Conservation (phyloP, 495 filamentous ascomycete genomes). For the Eremomyces bilateralis region DNA sequence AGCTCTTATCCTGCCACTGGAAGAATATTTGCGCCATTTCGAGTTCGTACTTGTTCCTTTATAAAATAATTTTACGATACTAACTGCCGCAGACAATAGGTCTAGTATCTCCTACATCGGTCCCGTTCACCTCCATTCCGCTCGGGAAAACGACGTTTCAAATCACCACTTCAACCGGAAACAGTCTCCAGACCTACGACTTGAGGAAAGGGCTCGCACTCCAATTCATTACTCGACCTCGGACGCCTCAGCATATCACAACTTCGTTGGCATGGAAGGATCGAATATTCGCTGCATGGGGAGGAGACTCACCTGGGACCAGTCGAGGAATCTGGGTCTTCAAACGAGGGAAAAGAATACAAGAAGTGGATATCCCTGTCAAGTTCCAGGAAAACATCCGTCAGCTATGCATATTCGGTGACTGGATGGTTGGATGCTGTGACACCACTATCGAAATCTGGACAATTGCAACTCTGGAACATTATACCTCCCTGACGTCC, state of each 20-base stretch:
- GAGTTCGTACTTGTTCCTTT: neutral
- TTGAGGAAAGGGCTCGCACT: slow-evolving; percentile 70
- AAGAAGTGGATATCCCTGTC: slow-evolving; percentile 42
- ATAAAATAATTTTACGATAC: too few species aligned
- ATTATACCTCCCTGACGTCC: slow-evolving; percentile 47
- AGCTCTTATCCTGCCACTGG: too few species aligned
- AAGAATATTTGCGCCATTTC: neutral
- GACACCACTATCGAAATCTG: slow-evolving; percentile 62
- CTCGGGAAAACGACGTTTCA: slow-evolving; percentile 89
- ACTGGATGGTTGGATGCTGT: slow-evolving; percentile 74
- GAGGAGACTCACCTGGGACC: slow-evolving; percentile 19
- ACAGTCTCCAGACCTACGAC: slow-evolving; percentile 85
- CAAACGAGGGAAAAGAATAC: slow-evolving; percentile 75
- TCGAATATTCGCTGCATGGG: slow-evolving; percentile 68
- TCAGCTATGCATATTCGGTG: slow-evolving; percentile 63
- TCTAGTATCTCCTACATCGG: slow-evolving; percentile 68
- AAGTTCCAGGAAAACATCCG: slow-evolving; percentile 42
- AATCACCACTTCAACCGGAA: slow-evolving; percentile 83
- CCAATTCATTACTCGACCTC: slow-evolving; percentile 75
- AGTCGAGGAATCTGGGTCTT: slow-evolving; percentile 72
- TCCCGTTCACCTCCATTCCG: slow-evolving; percentile 73
- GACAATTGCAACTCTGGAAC: slow-evolving; percentile 63
- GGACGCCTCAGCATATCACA: slow-evolving; percentile 68
- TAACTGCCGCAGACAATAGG: slow-evolving; percentile 42
- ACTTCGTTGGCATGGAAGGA: slow-evolving; percentile 79